phyloP scores from a whole-genome alignment of 1,284 basidiomycete genomes.

The Heterobasidion annosum region DNA sequence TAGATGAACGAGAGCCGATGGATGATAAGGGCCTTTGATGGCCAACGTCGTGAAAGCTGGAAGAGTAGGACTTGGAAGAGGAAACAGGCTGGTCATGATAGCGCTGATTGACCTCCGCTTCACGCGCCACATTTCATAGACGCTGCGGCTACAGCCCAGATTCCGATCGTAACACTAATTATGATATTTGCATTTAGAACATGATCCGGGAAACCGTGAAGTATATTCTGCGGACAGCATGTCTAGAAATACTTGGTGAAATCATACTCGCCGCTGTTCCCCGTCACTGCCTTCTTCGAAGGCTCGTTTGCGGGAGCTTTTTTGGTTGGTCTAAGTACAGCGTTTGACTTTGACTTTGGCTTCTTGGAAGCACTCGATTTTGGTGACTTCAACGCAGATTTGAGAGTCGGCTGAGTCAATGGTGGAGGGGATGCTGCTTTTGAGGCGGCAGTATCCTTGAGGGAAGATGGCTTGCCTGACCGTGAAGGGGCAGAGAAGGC shows the following conservation, averaged over 20 bases:
- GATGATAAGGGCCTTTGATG: conserved; percentile 24
- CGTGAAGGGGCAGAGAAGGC: conserved; percentile 19
- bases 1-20: conserved; percentile 29
- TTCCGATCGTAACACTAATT: too few species aligned
- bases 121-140: too few species aligned
- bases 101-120: too few species aligned
- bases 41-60: conserved; percentile 23
- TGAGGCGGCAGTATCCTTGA: neutral
- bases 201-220: too few species aligned
- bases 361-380: neutral
- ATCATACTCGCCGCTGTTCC: conserved; percentile 37
- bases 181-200: too few species aligned
- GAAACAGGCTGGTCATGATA: conserved; percentile 12
- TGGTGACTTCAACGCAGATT: conserved; percentile 1
- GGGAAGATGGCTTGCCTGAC: neutral
- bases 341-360: neutral
- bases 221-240: too few species aligned
- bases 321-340: conserved; percentile 9
- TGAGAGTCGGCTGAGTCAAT: neutral
- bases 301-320: conserved; percentile 15
- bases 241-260: conserved; percentile 44
- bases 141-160: too few species aligned
- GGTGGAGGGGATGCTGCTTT: neutral
- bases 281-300: conserved; percentile 10
- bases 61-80: conserved; percentile 14